A percentile compares a stretch with the other conserved stretches of the same genome.
Evolutionary conservation across 352 stramenopile species (phyloP).

Genomic region (Elongisporangium anandrum): DNA sequence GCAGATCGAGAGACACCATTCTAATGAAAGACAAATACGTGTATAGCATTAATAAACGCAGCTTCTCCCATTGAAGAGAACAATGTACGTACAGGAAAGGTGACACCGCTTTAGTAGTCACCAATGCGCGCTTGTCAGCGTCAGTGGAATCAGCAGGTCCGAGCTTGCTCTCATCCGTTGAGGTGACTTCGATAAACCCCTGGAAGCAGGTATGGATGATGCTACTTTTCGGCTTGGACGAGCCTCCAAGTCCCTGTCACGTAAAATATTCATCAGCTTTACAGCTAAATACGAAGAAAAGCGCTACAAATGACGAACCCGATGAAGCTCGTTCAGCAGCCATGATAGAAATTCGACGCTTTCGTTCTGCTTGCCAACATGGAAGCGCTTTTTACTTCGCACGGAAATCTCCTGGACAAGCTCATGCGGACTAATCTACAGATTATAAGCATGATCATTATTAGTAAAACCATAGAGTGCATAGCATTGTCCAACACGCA

Average conservation of each 20-base stretch:
- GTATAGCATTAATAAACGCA: slow-evolving; percentile 4
- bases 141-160: slow-evolving; percentile 23
- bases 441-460: slow-evolving; percentile 1
- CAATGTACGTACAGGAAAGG: slow-evolving; percentile 57
- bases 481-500: slow-evolving; percentile 34
- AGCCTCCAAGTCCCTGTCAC: slow-evolving; percentile 72
- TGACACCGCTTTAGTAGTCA: slow-evolving; percentile 34
- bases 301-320: slow-evolving; percentile 24
- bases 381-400: slow-evolving; percentile 96
- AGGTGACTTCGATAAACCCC: slow-evolving; percentile 92
- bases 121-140: slow-evolving; percentile 13
- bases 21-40: slow-evolving; percentile 40
- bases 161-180: slow-evolving; percentile 52
- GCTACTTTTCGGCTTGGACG: slow-evolving; percentile 80
- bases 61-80: background rate
- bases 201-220: slow-evolving; percentile 97
- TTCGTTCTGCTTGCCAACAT: slow-evolving; percentile 92
- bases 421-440: slow-evolving; percentile 93
- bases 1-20: slow-evolving; percentile 96
- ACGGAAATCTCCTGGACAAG: slow-evolving; percentile 94
- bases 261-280: slow-evolving; percentile 1
- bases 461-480: background rate
- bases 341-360: slow-evolving; percentile 96
- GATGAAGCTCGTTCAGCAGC: slow-evolving; percentile 95
- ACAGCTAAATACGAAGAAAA: slow-evolving; percentile 1